Evolutionary conservation across 2,329 filamentous ascomycete species (phyloP), one percentile per base, ranked within the genome.

Genomic region (Arthrobotrys iridis): DNA sequence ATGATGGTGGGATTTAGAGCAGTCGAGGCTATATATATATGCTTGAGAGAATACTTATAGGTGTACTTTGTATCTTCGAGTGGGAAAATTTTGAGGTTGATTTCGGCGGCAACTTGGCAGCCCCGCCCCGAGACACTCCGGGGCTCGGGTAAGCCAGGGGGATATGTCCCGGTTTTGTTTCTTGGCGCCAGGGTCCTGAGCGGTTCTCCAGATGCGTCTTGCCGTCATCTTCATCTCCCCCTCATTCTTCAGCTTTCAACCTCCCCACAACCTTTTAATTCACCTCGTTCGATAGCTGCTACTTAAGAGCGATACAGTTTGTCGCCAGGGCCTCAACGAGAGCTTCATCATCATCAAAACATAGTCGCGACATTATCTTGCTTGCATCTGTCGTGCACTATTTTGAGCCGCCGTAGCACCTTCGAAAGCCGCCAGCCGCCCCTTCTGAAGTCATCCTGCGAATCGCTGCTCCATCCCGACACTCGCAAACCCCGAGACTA

Each of bases 1-100:
- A 73, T 66, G 71, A 73, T 52, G 77, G 18, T 77, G 77, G 22
- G 35, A 15, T 1, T n/a, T n/a, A n/a, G n/a, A n/a, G n/a, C n/a
- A n/a, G 24, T 33, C 20, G 20, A 13, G 30, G 43, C 26, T 35
- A 10, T 50, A 37, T 22, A 20, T 35, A 22, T 20, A 33, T 77
- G 55, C 37, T 20, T 18, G 20, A n/a, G 33, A 33, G 35, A 30
- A 55, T 6, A 15, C 22, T 55, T 20, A 20, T 30, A 26, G 46
- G 40, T 46, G 18, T 35, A 28, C 20, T 52, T 22, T 52, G 13
- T 40, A 30, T 35, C 26, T 58, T 40, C 18, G 26, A 7, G 43
- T 15, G 26, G 30, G 26, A 57, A 66, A 66, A 57, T 45, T 66
- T 57, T 66, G 62, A 66, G 62, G 62, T 33, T 35, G 33, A 30